These are phyloP conservation scores for Colletotrichum sp. DNA, from an alignment of 2,329 filamentous ascomycete genomes.

Conservation along the genomic window DNA sequence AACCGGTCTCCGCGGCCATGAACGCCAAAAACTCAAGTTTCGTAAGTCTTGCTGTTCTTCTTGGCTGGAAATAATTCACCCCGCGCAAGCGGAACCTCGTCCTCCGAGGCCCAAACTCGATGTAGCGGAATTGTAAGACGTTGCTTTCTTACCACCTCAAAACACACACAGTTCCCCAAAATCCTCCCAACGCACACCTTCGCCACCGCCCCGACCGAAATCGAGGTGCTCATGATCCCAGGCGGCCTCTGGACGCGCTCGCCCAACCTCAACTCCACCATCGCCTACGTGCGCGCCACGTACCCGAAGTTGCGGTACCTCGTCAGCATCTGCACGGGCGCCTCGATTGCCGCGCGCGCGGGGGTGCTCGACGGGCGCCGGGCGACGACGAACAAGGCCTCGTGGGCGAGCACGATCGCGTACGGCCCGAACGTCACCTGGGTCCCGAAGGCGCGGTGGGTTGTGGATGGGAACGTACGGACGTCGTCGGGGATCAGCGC, in stretches of 20 bases:
- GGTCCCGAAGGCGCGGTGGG: constrained; percentile 60
- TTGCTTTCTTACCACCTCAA: not conserved
- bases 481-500: constrained; percentile 62
- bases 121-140: not conserved
- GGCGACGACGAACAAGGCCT: constrained; percentile 64
- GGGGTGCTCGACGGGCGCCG: constrained; percentile 57
- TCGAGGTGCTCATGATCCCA: constrained; percentile 62
- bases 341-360: constrained; percentile 52
- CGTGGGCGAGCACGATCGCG: constrained; percentile 45
- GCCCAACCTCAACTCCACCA: constrained; percentile 26
- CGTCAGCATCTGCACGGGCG: constrained; percentile 64
- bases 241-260: constrained; percentile 45
- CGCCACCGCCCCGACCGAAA: constrained; percentile 38
- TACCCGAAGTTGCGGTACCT: constrained; percentile 50
- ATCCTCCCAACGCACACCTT: constrained; percentile 45
- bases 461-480: constrained; percentile 63
- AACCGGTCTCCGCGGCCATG: not conserved
- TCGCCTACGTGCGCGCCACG: constrained; percentile 38
- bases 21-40: constrained; percentile 17
- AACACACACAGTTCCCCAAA: not conserved
- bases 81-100: not conserved
- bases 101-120: not conserved
- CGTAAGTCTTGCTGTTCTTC: not conserved
- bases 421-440: constrained; percentile 51
- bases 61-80: not conserved